Base-by-base conservation (phyloP, 441 rosid genomes). In the Breynia disticha region DNA sequence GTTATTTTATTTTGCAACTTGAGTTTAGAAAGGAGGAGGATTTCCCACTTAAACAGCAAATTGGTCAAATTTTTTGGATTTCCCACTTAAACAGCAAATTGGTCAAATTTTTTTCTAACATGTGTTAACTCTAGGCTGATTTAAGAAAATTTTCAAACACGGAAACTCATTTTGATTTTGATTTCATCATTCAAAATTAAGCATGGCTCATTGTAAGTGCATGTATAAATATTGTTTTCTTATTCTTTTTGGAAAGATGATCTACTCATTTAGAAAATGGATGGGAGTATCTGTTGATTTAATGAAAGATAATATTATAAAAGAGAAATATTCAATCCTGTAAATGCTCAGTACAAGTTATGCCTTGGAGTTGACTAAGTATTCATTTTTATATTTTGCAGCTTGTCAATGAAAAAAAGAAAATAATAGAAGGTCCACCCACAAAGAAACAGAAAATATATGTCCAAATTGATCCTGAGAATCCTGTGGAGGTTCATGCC, bases 401-500 rank as follows among this genome's bases (percentile, higher is more conserved):
- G 50, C 41, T 62, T 67, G 43, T 39, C 5, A 41, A 48, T 54
- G 46, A 68, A 38, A 54, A 51, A 48, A 17, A 22, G 39, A 61
- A 48, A 9, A 21, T 38, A 7, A 3, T 50, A 14, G 9, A 20
- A 22, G 49, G 38, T 22, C 60, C 52, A 43, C 64, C 67, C 44
- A 39, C 63, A n/a, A 62, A 68, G 50, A 68, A 48, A 53, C 63
- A 39, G 48, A 67, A 62, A 61, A 32, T 28, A 19, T 46, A 43
- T 53, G 47, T 42, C 55, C 50, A 61, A 32, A 46, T 68, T 50
- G 58, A 68, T 59, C 67, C 72, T 12, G 67, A 63, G 28, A 58
- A 63, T 18, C 72, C 67, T 52, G 6, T 58, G 24, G 72, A 62
- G 53, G 72, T 68, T 38, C 72, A 68, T 59, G 38, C 67, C 38